Percentiles rank a stretch among this genome's conserved stretches.
These are phyloP conservation scores for Fibroporia radiculosa DNA, from an alignment of 768 basidiomycete species.

Conservation along the genomic window DNA sequence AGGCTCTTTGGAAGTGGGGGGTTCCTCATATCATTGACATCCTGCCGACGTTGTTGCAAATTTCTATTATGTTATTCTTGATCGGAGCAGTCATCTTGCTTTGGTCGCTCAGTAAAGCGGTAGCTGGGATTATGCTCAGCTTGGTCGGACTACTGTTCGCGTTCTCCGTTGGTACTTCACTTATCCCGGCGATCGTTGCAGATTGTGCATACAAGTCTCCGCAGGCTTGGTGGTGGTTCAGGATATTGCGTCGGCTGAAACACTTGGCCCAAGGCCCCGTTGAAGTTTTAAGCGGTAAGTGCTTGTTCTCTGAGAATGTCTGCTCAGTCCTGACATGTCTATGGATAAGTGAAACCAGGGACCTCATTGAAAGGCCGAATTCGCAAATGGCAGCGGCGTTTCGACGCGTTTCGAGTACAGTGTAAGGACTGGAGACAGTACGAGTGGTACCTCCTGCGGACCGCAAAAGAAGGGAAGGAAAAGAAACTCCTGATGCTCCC, in stretches of 20 bases:
- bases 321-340: too few species aligned
- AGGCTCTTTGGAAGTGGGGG: constrained; percentile 16
- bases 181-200: constrained; percentile 6
- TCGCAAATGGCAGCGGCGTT: too few species aligned
- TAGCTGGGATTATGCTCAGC: constrained; percentile 4
- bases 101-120: constrained; percentile 11
- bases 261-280: too few species aligned
- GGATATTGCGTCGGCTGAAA: too few species aligned
- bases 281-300: background rate
- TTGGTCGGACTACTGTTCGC: constrained; percentile 3
- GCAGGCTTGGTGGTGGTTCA: constrained; percentile 8
- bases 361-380: too few species aligned
- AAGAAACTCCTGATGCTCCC: too few species aligned
- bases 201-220: constrained; percentile 14
- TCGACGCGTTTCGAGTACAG: too few species aligned
- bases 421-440: too few species aligned
- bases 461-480: too few species aligned
- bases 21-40: constrained; percentile 7
- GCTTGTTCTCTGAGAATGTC: too few species aligned
- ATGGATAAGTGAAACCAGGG: too few species aligned
- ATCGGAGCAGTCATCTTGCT: constrained; percentile 15
- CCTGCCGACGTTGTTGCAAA: constrained; percentile 14
- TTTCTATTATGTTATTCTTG: constrained; percentile 15
- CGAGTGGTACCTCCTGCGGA: too few species aligned
- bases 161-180: constrained; percentile 1